phyloP scores from a whole-genome alignment of 306 rosid genomes.

The Vachellia pachyceras region DNA sequence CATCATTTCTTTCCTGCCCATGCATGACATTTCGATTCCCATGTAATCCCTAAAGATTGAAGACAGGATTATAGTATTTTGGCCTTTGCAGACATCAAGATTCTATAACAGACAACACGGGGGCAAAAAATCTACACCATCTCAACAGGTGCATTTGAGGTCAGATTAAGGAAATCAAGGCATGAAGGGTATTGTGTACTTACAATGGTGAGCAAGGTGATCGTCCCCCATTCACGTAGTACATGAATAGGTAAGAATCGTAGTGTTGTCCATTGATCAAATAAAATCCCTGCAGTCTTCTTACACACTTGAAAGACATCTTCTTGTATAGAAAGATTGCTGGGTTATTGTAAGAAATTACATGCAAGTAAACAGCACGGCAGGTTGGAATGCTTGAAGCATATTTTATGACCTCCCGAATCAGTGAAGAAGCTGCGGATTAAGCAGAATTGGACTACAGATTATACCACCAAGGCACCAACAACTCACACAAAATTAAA shows the following conservation, averaged over 20 bases:
- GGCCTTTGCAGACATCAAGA: neutral
- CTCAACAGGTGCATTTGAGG: constrained; percentile 21
- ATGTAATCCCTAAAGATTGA: neutral
- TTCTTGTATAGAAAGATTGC: constrained; percentile 86
- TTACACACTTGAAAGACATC: constrained; percentile 85
- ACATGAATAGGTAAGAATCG: constrained; percentile 79
- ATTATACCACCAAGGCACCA: constrained; percentile 1
- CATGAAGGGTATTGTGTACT: constrained; percentile 48
- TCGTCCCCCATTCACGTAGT: constrained; percentile 79
- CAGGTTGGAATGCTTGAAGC: constrained; percentile 78
- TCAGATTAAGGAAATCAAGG: constrained; percentile 29
- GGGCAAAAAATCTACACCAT: constrained; percentile 5
- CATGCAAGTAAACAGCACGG: constrained; percentile 90
- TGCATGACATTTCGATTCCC: neutral
- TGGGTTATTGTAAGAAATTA: constrained; percentile 70
- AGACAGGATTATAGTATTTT: neutral
- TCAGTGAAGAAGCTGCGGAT: constrained; percentile 79
- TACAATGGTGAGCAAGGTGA: constrained; percentile 95
- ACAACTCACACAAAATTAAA: constrained; percentile 2
- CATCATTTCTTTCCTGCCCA: neutral
- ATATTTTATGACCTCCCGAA: constrained; percentile 81
- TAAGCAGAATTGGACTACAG: constrained; percentile 33
- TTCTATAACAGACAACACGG: neutral
- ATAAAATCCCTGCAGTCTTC: constrained; percentile 78
- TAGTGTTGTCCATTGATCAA: constrained; percentile 78